Conservation (phyloP, 345 rosid genomes). For the Brassica incana region DNA sequence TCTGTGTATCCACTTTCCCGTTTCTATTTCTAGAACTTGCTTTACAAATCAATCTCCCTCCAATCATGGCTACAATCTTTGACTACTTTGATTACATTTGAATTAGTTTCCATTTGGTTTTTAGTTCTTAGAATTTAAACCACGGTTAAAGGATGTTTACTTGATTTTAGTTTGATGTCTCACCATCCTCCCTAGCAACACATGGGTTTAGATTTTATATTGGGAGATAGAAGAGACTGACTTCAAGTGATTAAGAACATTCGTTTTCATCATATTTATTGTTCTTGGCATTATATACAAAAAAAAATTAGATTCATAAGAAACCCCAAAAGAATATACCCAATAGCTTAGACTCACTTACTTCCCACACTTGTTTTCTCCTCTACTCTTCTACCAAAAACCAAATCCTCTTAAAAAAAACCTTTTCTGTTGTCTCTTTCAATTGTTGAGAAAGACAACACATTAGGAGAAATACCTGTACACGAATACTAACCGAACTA, state of each 20-base stretch:
- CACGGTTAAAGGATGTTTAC: background rate
- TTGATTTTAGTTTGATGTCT: background rate
- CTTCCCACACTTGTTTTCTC: background rate
- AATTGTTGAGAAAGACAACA: constrained; percentile 12
- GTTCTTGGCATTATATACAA: constrained; percentile 2
- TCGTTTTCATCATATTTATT: background rate
- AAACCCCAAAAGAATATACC: constrained; percentile 25
- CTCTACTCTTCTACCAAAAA: constrained; percentile 26
- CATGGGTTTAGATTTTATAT: background rate
- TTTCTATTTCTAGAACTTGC: background rate
- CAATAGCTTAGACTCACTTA: background rate
- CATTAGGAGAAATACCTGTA: constrained; percentile 20
- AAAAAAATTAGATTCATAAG: constrained; percentile 4
- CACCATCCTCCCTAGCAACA: background rate
- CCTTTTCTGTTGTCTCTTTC: background rate
- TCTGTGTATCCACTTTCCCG: background rate
- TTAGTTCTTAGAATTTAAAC: background rate
- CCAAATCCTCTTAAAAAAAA: constrained; percentile 11
- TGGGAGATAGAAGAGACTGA: background rate
- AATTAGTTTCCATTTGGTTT: background rate
- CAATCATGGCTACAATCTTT: background rate
- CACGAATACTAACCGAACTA: constrained; percentile 18
- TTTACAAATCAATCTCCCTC: background rate
- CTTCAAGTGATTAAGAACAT: background rate
- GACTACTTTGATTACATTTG: background rate